phyloP scores from a whole-genome alignment of 208 protist species.

The Leishmania amazonensis region DNA sequence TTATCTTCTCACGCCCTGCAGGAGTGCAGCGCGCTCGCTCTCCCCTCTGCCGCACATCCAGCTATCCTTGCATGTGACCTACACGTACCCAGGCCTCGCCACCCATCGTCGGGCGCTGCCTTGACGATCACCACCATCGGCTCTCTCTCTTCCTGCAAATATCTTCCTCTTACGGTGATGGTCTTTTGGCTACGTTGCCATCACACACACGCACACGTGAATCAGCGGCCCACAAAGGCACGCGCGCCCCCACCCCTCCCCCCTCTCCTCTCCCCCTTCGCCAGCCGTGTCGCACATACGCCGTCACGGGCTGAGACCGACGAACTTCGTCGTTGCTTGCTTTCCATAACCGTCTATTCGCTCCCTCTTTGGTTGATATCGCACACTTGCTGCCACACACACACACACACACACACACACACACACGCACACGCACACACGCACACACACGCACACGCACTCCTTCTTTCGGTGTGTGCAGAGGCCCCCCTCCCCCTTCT shows the following conservation, averaged over 20 bases:
- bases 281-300: background rate
- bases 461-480: background rate
- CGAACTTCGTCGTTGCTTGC: background rate
- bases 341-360: background rate
- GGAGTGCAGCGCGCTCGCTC: background rate
- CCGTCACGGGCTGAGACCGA: background rate
- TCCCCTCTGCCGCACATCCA: background rate
- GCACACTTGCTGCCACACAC: background rate
- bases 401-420: background rate
- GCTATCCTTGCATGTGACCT: background rate
- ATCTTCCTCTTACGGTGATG: background rate
- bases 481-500: background rate
- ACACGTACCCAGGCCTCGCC: background rate
- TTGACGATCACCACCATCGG: no score
- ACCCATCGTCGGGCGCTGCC: background rate
- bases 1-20: background rate
- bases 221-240: background rate
- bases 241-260: background rate
- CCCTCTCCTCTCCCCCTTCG: background rate
- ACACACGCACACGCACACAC: background rate
- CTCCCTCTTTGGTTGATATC: background rate
- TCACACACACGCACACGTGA: background rate
- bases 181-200: background rate
- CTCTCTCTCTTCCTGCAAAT: no score
- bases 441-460: background rate